Conservation (phyloP, 306 rosid genomes). For the Arachis hypogaea region DNA sequence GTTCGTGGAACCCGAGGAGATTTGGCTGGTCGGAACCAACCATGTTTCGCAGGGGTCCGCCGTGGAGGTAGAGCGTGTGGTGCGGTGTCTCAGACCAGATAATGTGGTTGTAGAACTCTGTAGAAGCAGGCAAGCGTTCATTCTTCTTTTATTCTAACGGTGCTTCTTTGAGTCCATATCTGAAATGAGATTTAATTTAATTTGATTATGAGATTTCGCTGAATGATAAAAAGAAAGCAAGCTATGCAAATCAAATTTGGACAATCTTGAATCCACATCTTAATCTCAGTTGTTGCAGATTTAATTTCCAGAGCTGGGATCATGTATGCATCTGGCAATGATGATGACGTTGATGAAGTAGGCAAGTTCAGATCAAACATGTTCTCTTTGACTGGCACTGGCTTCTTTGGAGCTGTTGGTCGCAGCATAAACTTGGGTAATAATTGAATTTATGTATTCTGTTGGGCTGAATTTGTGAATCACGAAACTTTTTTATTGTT, state of each 20-base stretch:
- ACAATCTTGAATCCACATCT: slow-evolving; percentile 47
- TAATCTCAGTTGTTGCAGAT: slow-evolving; percentile 68
- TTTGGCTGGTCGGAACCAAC: slow-evolving; percentile 74
- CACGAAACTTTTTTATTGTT: too few species aligned
- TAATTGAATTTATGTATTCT: neutral
- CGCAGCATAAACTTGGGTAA: slow-evolving; percentile 92
- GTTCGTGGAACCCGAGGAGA: slow-evolving; percentile 74
- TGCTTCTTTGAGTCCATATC: too few species aligned
- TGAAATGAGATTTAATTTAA: too few species aligned
- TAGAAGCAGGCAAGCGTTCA: slow-evolving; percentile 78
- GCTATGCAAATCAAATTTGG: too few species aligned
- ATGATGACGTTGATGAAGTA: neutral
- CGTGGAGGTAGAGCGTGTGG: slow-evolving; percentile 71
- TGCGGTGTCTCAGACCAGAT: slow-evolving; percentile 66
- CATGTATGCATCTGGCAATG: slow-evolving; percentile 66
- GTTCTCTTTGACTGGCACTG: slow-evolving; percentile 86
- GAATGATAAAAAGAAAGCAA: too few species aligned
- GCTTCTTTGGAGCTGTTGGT: slow-evolving; percentile 81
- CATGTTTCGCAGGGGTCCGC: slow-evolving; percentile 71
- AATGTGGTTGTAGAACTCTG: slow-evolving; percentile 89
- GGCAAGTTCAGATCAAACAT: slow-evolving; percentile 61
- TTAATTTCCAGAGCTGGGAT: slow-evolving; percentile 93
- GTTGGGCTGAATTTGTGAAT: too few species aligned
- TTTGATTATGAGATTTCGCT: too few species aligned
- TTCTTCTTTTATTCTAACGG: too few species aligned